These are phyloP conservation scores for Clonostachys byssicola DNA, from an alignment of 2,329 filamentous ascomycete species.

Conservation along the genomic window DNA sequence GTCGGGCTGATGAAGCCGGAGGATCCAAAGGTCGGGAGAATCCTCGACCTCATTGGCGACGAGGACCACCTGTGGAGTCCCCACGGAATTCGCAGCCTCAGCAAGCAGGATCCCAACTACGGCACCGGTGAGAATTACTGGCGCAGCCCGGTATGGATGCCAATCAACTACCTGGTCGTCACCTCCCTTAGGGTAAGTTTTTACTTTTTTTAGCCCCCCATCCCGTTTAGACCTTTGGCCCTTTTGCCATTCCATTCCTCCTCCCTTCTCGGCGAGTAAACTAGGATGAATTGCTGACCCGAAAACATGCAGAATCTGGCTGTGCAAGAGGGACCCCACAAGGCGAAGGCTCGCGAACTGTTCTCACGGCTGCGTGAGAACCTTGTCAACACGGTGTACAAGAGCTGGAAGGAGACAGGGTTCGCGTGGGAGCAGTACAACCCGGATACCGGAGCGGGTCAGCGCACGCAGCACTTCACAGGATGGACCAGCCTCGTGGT, in stretches of 20 bases:
- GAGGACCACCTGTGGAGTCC: constrained; percentile 86
- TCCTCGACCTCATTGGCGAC: constrained; percentile 75
- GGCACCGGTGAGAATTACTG: constrained; percentile 96
- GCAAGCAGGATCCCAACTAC: constrained; percentile 77
- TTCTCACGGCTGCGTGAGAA: constrained; percentile 78
- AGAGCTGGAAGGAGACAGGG: constrained; percentile 83
- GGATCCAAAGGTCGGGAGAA: constrained; percentile 67
- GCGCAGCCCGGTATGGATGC: constrained; percentile 92
- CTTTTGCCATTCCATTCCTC: background rate
- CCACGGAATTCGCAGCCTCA: constrained; percentile 85
- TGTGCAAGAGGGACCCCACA: constrained; percentile 62
- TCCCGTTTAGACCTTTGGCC: background rate
- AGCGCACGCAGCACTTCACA: constrained; percentile 95
- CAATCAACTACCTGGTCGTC: constrained; percentile 88
- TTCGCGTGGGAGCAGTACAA: constrained; percentile 99
- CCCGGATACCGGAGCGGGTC: constrained; percentile 86
- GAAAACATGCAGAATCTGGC: constrained; percentile 50
- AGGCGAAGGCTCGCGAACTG: constrained; percentile 62
- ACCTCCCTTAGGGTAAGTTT: constrained; percentile 71
- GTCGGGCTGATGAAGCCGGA: constrained; percentile 73
- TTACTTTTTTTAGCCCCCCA: background rate
- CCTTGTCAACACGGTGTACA: constrained; percentile 83
- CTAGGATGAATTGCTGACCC: background rate
- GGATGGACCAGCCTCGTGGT: constrained; percentile 99
- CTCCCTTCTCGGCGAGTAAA: background rate